phyloP scores from a whole-genome alignment of 352 stramenopile species.

The Pythium vanterpoolii region DNA sequence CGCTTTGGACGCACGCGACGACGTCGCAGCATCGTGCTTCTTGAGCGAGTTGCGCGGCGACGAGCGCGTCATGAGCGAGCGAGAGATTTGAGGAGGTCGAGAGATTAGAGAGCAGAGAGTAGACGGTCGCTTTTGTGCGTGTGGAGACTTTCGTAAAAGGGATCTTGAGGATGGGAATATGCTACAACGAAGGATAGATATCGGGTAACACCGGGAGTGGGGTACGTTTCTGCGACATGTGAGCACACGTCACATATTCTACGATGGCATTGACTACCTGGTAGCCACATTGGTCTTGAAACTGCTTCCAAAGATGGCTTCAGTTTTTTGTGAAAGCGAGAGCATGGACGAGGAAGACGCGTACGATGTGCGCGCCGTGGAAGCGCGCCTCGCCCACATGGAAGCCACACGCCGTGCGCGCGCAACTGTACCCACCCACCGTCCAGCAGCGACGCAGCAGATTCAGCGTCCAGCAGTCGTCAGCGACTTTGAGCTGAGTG shows the following conservation, averaged over 20 bases:
- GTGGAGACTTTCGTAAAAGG: neutral
- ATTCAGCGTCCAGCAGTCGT: neutral
- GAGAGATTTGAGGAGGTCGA: neutral
- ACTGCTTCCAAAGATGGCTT: conserved; percentile 4
- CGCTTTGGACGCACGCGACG: conserved; percentile 62
- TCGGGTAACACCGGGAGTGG: too few relatives aligned
- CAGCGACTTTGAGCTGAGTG: conserved; percentile 35
- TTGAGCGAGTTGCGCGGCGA: conserved; percentile 72
- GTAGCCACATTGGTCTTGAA: conserved; percentile 5
- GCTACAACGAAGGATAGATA: neutral
- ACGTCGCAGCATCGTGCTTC: conserved; percentile 63
- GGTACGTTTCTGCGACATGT: neutral
- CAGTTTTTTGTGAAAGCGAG: neutral
- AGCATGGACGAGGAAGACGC: conserved; percentile 21
- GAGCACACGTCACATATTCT: neutral
- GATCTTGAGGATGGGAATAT: neutral
- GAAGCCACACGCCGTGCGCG: conserved; percentile 8
- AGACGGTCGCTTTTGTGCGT: neutral
- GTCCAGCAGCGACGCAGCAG: too few relatives aligned
- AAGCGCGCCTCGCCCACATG: conserved; percentile 33
- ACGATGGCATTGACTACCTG: neutral
- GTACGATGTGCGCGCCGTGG: conserved; percentile 46
- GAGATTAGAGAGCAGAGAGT: neutral
- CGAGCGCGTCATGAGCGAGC: conserved; percentile 13
- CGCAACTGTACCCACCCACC: neutral